Conservation (phyloP, 495 filamentous ascomycete genomes). For the Neurospora hispaniola region DNA sequence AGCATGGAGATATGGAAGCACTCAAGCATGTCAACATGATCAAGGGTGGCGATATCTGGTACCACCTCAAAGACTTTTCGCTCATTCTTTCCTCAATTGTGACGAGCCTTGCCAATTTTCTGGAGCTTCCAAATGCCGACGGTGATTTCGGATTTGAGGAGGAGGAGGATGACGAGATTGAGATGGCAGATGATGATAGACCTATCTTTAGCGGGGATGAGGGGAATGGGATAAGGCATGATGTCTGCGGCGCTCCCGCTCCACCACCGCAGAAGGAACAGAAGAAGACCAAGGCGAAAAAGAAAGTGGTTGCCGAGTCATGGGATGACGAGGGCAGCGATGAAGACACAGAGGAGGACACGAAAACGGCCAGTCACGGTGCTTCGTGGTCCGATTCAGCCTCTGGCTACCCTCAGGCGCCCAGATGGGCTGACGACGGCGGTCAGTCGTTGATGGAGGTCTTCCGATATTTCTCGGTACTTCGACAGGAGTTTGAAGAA, state of each 20-base stretch:
- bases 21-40: conserved; percentile 51
- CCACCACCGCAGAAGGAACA: neutral
- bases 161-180: conserved; percentile 1
- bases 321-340: conserved; percentile 15
- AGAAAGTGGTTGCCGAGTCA: conserved; percentile 20
- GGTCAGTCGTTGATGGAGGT: conserved; percentile 45
- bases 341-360: conserved; percentile 3
- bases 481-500: conserved; percentile 50
- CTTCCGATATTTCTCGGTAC: conserved; percentile 41
- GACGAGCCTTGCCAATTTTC: conserved; percentile 42
- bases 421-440: conserved; percentile 8
- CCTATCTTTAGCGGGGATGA: conserved; percentile 19
- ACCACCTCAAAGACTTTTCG: conserved; percentile 57
- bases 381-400: neutral
- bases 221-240: neutral
- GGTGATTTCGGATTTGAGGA: conserved; percentile 5
- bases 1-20: conserved; percentile 48
- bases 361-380: conserved; percentile 8
- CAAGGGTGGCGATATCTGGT: conserved; percentile 56
- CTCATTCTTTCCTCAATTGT: conserved; percentile 57
- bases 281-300: conserved; percentile 4
- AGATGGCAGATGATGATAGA: conserved; percentile 31
- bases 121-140: conserved; percentile 25
- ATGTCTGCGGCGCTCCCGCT: neutral
- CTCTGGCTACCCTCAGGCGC: neutral